phyloP scores from a whole-genome alignment of 768 basidiomycete genomes.

The Trametes gibbosa region DNA sequence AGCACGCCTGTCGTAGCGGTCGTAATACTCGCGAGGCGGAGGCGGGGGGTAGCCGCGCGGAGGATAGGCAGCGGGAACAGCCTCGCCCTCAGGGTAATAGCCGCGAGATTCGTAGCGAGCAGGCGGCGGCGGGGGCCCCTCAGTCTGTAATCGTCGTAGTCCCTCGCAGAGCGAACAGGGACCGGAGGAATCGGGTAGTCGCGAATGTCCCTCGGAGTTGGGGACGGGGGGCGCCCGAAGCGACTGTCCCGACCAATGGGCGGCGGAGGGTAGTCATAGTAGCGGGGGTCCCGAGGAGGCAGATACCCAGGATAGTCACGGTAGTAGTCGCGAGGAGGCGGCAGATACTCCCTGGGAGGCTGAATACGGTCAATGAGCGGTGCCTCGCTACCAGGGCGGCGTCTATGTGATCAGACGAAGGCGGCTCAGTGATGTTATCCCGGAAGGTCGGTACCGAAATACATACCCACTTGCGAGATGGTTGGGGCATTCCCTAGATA shows the following conservation, averaged over 20 bases:
- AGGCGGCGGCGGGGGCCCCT: conserved; percentile 47
- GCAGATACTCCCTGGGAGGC: conserved; percentile 48
- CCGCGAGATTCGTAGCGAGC: conserved; percentile 53
- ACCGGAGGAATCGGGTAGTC: conserved; percentile 50
- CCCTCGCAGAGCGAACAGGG: conserved; percentile 45
- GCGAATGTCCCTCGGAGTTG: conserved; percentile 59
- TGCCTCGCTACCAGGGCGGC: conserved; percentile 42
- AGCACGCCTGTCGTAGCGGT: conserved; percentile 53
- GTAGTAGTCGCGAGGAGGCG: conserved; percentile 41
- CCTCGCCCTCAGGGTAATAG: conserved; percentile 43
- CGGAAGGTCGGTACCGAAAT: not conserved
- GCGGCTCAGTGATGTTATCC: conserved; percentile 1
- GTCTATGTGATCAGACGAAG: conserved; percentile 11
- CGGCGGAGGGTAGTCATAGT: conserved; percentile 53
- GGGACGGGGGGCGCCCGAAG: conserved; percentile 55
- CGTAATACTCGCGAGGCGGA: conserved; percentile 44
- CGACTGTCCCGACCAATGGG: conserved; percentile 44
- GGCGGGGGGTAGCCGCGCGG: conserved; percentile 51
- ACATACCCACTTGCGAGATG: conserved; percentile 49
- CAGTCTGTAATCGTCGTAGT: conserved; percentile 67
- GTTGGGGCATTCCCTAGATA: conserved; percentile 69
- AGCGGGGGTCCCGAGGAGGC: conserved; percentile 52
- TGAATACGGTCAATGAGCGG: conserved; percentile 60
- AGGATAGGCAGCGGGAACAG: conserved; percentile 43
- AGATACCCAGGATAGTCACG: conserved; percentile 53